These are phyloP conservation scores for Juglanconis sp. DNA, from an alignment of 2,329 filamentous ascomycete species.

Conservation along the genomic window DNA sequence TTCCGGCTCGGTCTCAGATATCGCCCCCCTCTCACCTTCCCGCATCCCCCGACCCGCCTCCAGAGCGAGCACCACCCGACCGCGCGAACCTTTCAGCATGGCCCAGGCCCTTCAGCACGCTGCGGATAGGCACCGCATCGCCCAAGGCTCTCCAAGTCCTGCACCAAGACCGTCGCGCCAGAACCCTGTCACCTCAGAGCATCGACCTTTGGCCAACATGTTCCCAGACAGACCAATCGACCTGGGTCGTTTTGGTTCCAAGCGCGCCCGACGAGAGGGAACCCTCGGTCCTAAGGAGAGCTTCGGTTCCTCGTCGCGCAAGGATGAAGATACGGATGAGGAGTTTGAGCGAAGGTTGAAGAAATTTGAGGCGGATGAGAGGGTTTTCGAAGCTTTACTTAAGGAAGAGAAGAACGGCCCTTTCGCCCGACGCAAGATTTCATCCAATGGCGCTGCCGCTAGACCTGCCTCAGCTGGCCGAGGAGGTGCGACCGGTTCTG, in stretches of 20 bases:
- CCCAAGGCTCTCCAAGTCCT: conserved; percentile 49
- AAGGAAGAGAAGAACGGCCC: conserved; percentile 28
- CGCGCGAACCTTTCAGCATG: conserved; percentile 41
- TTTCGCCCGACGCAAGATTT: conserved; percentile 32
- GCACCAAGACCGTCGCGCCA: conserved; percentile 44
- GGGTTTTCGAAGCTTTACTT: conserved; percentile 22
- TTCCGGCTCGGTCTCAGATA: conserved; percentile 22
- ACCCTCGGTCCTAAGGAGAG: conserved; percentile 16
- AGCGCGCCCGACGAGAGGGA: conserved; percentile 18
- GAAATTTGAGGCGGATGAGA: conserved; percentile 26
- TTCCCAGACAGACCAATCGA: conserved; percentile 24
- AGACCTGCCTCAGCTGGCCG: conserved; percentile 31
- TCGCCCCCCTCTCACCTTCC: conserved; percentile 22
- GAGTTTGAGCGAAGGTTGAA: conserved; percentile 31
- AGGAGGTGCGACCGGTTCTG: conserved; percentile 21
- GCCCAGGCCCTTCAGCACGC: conserved; percentile 29
- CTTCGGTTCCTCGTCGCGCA: conserved; percentile 16
- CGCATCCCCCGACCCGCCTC: conserved; percentile 28
- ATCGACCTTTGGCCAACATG: conserved; percentile 10
- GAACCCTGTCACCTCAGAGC: background rate
- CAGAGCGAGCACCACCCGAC: conserved; percentile 23
- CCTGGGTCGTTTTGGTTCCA: conserved; percentile 21
- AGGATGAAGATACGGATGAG: conserved; percentile 24
- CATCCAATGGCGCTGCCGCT: conserved; percentile 34
- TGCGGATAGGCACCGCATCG: conserved; percentile 5